These are phyloP conservation scores for Breynia disticha DNA, from an alignment of 441 rosid species.

Conservation along the genomic window DNA sequence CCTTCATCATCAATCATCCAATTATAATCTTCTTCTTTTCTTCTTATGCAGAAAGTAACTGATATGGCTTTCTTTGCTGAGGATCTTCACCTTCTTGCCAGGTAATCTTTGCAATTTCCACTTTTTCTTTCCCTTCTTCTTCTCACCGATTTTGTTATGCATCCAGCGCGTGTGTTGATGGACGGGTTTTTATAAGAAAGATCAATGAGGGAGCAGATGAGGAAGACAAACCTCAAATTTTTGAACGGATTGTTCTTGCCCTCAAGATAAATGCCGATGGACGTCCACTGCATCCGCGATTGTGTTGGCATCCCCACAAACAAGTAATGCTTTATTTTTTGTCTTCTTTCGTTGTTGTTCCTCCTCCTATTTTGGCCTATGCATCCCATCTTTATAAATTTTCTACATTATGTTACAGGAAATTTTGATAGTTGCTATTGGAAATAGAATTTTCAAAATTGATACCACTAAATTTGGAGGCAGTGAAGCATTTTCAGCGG, in stretches of 20 bases:
- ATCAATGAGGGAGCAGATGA: conserved; percentile 75
- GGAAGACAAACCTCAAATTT: conserved; percentile 68
- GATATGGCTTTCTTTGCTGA: conserved; percentile 93
- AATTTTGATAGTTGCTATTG: conserved; percentile 67
- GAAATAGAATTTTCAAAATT: conserved; percentile 57
- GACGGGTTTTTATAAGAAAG: conserved; percentile 65
- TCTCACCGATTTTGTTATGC: not conserved
- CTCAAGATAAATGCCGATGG: conserved; percentile 56
- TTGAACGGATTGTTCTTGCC: conserved; percentile 54
- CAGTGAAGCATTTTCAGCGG: conserved; percentile 47
- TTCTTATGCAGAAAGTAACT: conserved; percentile 54
- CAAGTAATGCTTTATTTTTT: conserved; percentile 37
- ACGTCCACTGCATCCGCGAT: conserved; percentile 61
- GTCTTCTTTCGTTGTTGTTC: conserved; percentile 1
- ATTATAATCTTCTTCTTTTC: conserved; percentile 5
- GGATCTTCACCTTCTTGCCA: conserved; percentile 90
- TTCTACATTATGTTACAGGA: conserved; percentile 35
- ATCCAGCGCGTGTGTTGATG: conserved; percentile 72
- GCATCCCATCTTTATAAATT: not conserved
- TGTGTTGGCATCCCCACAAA: conserved; percentile 93
- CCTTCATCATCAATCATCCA: too few relatives aligned
- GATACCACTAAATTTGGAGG: conserved; percentile 64
- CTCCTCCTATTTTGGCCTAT: too few relatives aligned
- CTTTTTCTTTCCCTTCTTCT: conserved; percentile 6
- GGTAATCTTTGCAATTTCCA: conserved; percentile 38